Conservation (phyloP, 768 basidiomycete genomes). For the Cubamyces lactineus region DNA sequence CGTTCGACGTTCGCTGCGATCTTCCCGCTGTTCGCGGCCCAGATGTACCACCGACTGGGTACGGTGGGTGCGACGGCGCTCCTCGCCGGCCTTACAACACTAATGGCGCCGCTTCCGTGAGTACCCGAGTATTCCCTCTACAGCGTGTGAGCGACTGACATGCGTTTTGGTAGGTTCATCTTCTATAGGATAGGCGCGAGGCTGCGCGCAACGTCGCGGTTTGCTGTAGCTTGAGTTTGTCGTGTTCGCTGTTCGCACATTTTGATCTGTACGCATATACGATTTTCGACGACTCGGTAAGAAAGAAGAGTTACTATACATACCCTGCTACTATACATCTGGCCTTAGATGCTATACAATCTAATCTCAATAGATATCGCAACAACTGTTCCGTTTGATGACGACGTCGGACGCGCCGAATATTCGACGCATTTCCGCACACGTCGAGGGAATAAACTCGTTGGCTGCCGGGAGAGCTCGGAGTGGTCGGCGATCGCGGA, state of each 20-base stretch:
- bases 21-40: constrained; percentile 56
- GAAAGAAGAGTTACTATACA: background rate
- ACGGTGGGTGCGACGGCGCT: constrained; percentile 74
- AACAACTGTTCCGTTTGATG: background rate
- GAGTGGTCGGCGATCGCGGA: background rate
- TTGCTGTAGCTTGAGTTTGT: constrained; percentile 36
- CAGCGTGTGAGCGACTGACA: background rate
- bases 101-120: constrained; percentile 67
- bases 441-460: background rate
- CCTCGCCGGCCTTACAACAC: constrained; percentile 62
- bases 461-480: background rate
- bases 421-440: background rate
- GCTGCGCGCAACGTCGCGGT: constrained; percentile 47
- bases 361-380: background rate
- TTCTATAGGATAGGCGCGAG: constrained; percentile 51
- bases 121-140: constrained; percentile 27
- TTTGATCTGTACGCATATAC: background rate
- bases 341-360: background rate
- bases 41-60: constrained; percentile 57
- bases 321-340: background rate
- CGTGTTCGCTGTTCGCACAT: too few species aligned
- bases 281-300: background rate
- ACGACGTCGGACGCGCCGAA: background rate
- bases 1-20: constrained; percentile 51
- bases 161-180: constrained; percentile 42